Evolutionary conservation across 2,329 filamentous ascomycete genomes (phyloP), one percentile per base, ranked within the genome.

Genomic region (Didymella glomerata): DNA sequence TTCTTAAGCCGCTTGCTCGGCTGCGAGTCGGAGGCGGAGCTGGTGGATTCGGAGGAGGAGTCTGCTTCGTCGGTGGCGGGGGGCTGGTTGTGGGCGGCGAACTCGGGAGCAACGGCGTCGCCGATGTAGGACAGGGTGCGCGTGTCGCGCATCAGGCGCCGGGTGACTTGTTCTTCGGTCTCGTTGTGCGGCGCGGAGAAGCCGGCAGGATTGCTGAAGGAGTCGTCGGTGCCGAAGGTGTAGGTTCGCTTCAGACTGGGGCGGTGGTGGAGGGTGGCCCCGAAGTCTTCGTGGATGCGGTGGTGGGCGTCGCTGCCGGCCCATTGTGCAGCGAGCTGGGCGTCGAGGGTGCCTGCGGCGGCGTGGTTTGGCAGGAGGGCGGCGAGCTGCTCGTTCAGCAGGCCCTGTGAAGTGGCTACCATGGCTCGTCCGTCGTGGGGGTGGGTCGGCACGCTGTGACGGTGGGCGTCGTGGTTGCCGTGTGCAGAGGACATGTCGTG

Each of bases 221-320:
- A 68, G 47, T 67, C 68, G 55, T 77, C 75, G 1, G 74, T 76
- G 24, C 75, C 75, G 50, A 76, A 77, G 0, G 71, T 73, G 34
- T 76, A 76, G 9, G 71, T 63, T 38, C 71, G 60, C 58, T 73
- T 74, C n/a, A 76, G 46, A 13, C 41, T 60, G 0, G 66, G 59
- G 36, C 65, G 65, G 30, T 57, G 60, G 18, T 57, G 60, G 16
- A 64, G 45, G 4, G 65, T 48, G 11, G 69, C 62, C 4, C 49
- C 63, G 20, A 68, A 66, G 24, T 69, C 64, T 8, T 66, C 54
- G 3, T 68, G 58, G 24, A 67, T 64, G 3, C 45, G 48, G 34
- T 64, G 62, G 25, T 68, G 67, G 5, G 57, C 60, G 32, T 69
- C 66, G 55, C 54, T 66, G 14, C 60, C 41, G 30, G 64, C 61